These are phyloP conservation scores for Casaregolazyma lundiana DNA, from an alignment of 1,139 yeast species.

Conservation along the genomic window DNA sequence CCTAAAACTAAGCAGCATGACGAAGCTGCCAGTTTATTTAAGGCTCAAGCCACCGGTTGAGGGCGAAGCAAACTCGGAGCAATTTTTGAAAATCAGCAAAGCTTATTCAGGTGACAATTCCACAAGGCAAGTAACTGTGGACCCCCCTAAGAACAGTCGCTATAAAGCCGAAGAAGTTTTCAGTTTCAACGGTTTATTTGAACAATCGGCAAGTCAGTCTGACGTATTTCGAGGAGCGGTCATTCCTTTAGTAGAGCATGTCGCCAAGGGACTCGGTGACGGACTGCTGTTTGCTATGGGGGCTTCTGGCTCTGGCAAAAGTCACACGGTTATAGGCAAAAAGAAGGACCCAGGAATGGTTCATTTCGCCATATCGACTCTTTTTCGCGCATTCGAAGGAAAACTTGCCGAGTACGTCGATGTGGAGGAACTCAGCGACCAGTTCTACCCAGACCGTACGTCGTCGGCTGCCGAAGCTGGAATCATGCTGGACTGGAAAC, in stretches of 20 bases:
- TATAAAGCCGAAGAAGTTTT: conserved; percentile 29
- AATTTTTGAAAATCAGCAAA: conserved; percentile 2
- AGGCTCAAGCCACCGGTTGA: conserved; percentile 33
- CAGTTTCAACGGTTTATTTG: conserved; percentile 35
- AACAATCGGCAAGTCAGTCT: conserved; percentile 30
- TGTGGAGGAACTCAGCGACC: conserved; percentile 29
- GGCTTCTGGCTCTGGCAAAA: conserved; percentile 48
- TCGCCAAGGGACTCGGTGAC: conserved; percentile 36
- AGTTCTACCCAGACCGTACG: conserved; percentile 24
- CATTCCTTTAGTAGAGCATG: conserved; percentile 29
- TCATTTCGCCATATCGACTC: conserved; percentile 35
- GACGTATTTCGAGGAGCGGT: conserved; percentile 33
- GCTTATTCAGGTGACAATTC: not conserved
- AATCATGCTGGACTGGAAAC: conserved; percentile 27
- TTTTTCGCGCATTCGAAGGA: conserved; percentile 43
- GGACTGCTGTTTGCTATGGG: conserved; percentile 46
- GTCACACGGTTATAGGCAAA: conserved; percentile 30
- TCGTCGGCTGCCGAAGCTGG: conserved; percentile 36
- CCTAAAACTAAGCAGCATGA: not conserved
- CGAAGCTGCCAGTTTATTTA: conserved; percentile 33
- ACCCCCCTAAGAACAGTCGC: conserved; percentile 26
- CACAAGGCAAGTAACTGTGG: conserved; percentile 16
- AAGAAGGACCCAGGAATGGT: conserved; percentile 32
- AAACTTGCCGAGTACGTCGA: conserved; percentile 39
- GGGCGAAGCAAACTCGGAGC: conserved; percentile 15